Evolutionary conservation across 2,329 filamentous ascomycete genomes (phyloP).

Genomic region (Pseudogymnoascus sp.): DNA sequence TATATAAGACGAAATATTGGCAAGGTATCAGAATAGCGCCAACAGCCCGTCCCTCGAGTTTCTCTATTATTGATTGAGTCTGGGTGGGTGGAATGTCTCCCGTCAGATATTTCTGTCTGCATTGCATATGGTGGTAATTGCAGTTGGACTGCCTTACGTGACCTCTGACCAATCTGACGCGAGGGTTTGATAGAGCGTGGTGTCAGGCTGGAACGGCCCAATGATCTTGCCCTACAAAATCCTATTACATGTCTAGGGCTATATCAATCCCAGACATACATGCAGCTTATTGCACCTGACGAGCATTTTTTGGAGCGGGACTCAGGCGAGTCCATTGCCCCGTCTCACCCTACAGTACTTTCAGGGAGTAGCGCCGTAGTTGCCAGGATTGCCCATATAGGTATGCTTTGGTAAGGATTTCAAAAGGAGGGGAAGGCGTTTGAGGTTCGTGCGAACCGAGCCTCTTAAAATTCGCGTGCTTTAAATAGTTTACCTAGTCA

Average conservation of each 20-base stretch:
- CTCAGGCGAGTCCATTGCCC: not conserved
- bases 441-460: constrained; percentile 9
- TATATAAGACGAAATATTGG: constrained; percentile 6
- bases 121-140: constrained; percentile 8
- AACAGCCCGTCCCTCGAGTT: not conserved
- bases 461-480: constrained; percentile 4
- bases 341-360: constrained; percentile 1
- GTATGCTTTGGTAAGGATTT: not conserved
- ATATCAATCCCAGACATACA: constrained; percentile 4
- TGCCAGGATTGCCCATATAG: not conserved
- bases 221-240: constrained; percentile 1
- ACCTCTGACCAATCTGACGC: not conserved
- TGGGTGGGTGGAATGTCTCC: not conserved
- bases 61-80: not conserved
- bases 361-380: not conserved
- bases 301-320: constrained; percentile 3
- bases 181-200: not conserved
- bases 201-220: constrained; percentile 6
- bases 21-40: not conserved
- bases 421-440: not conserved
- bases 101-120: not conserved
- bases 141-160: constrained; percentile 4
- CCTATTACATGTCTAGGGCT: constrained; percentile 4
- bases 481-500: constrained; percentile 2
- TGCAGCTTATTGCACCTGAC: constrained; percentile 9